These are phyloP conservation scores for Aeschynomene evenia DNA, from an alignment of 306 rosid species.

Conservation along the genomic window DNA sequence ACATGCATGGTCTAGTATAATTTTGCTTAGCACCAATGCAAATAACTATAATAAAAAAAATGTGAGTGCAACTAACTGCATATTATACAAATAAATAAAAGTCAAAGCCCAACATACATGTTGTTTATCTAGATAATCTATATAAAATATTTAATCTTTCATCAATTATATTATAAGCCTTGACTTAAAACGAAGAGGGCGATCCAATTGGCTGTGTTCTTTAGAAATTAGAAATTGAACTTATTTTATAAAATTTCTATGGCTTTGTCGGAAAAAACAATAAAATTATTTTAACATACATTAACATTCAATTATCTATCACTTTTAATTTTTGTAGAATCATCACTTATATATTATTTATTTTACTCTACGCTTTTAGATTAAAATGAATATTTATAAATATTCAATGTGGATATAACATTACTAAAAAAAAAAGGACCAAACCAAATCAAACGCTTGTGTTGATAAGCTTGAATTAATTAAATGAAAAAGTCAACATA, in stretches of 20 bases:
- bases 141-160: background rate
- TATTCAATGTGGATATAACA: too few species aligned
- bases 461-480: constrained; percentile 9
- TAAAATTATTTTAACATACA: too few species aligned
- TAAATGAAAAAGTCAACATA: constrained; percentile 26
- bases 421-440: too few species aligned
- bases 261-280: too few species aligned
- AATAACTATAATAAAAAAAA: background rate
- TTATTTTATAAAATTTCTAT: background rate
- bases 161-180: background rate
- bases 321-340: too few species aligned
- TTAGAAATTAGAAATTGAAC: constrained; percentile 29
- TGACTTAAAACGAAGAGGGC: background rate
- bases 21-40: background rate
- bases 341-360: too few species aligned
- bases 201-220: too few species aligned
- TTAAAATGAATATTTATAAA: too few species aligned
- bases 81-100: too few species aligned
- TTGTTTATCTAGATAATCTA: background rate
- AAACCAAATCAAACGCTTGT: background rate
- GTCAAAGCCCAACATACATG: background rate
- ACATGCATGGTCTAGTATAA: background rate
- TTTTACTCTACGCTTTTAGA: too few species aligned
- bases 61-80: background rate
- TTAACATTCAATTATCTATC: too few species aligned